Conservation (phyloP, 2,329 filamentous ascomycete species). For the Cercospora zeae-maydis region DNA sequence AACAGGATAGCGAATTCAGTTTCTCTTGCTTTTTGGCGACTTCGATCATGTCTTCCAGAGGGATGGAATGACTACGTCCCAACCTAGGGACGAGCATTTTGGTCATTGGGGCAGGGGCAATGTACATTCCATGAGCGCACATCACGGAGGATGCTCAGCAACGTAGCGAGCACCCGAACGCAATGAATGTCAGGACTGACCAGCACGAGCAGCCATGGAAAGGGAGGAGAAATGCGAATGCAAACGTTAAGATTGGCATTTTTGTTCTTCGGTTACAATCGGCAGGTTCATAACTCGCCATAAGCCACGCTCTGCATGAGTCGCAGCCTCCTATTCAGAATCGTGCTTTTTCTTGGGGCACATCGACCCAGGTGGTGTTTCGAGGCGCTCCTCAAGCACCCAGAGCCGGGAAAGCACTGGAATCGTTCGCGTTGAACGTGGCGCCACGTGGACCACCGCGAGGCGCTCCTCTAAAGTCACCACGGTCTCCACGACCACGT, state of each 20-base stretch:
- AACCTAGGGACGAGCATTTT: too few relatives aligned
- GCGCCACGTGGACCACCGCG: constrained; percentile 30
- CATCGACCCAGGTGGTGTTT: neutral
- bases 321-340: neutral
- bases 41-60: neutral
- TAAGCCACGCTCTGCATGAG: neutral
- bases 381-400: constrained; percentile 21
- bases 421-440: constrained; percentile 34
- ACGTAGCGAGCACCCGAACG: neutral
- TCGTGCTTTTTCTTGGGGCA: constrained; percentile 5
- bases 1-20: neutral
- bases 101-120: too few relatives aligned
- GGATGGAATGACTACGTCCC: too few relatives aligned
- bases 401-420: constrained; percentile 37
- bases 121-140: too few relatives aligned
- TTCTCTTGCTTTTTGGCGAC: neutral
- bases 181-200: neutral
- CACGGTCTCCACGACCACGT: constrained; percentile 31
- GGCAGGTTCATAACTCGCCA: neutral
- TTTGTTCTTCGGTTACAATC: constrained; percentile 3
- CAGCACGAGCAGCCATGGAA: neutral
- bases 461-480: constrained; percentile 37
- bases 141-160: too few relatives aligned
- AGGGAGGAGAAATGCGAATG: neutral
- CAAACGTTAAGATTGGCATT: constrained; percentile 2